Percentiles rank a stretch among this genome's conserved stretches.
phyloP scores from a whole-genome alignment of 75 land plant species.

The Picea glauca region DNA sequence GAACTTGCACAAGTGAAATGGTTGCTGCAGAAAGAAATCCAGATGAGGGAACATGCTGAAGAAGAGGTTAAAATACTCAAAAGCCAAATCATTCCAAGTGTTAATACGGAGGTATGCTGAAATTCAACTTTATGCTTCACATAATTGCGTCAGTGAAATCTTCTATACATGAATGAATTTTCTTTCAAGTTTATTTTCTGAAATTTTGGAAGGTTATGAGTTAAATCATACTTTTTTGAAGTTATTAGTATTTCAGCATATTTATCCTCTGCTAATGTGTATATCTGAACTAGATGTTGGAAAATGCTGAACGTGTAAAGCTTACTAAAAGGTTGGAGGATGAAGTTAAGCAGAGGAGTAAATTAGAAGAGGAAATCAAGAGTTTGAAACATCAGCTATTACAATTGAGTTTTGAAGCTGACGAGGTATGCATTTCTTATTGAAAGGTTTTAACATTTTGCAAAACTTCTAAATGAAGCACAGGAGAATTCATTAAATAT shows the following conservation, averaged over 20 bases:
- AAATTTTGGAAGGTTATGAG: background rate
- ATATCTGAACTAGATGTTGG: conserved; percentile 36
- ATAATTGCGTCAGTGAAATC: background rate
- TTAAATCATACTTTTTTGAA: background rate
- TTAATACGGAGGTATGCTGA: conserved; percentile 37
- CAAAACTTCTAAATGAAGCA: background rate
- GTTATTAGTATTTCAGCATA: background rate
- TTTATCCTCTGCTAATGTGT: background rate
- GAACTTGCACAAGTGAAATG: conserved; percentile 37
- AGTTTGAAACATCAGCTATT: conserved; percentile 63
- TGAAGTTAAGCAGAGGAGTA: conserved; percentile 59
- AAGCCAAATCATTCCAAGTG: conserved; percentile 32
- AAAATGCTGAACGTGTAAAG: conserved; percentile 58
- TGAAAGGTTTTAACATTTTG: background rate
- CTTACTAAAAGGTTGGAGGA: conserved; percentile 74
- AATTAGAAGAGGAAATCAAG: conserved; percentile 76
- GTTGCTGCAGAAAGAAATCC: conserved; percentile 45
- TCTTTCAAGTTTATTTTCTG: background rate
- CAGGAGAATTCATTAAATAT: background rate
- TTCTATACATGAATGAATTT: background rate
- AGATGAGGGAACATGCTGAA: conserved; percentile 46
- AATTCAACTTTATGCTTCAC: background rate
- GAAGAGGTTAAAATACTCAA: conserved; percentile 48
- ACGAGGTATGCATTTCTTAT: background rate
- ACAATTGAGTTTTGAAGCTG: conserved; percentile 75